Evolutionary conservation across 108 stramenopile genomes (phyloP), one percentile per base, ranked within the genome.

Genomic region (Cyclotella baltica): DNA sequence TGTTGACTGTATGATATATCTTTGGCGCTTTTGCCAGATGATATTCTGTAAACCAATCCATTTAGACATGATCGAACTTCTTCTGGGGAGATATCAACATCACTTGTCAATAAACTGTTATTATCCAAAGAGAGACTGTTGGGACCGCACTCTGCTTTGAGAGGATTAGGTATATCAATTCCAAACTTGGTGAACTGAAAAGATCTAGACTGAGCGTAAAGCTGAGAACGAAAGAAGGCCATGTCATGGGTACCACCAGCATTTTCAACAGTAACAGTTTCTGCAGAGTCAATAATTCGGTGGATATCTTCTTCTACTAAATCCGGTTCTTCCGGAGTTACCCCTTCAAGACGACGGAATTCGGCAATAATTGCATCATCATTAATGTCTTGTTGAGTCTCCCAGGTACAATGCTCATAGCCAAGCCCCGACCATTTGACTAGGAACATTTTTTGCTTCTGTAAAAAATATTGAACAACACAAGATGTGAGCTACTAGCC

Each of bases 401-500:
- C 99, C 98, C 98, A 99, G 20, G 98, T 98, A 67, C 96, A 97
- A 46, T 93, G 89, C 62, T 95, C 93, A 81, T 98, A 99, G 35
- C 96, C 93, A 5, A 98, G 80, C 19, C 96, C 97, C 9, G 83
- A 81, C 99, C 99, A 99, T 72, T 99, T 99, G 64, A 99, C 97
- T 11, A 99, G 86, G 72, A 96, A 93, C 89, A 94, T 89, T 9
- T 83, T 89, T 70, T 92, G 82, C 51, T 87, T 91, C 10, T 55
- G 55, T 25, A 25, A n/a, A n/a, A n/a, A n/a, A n/a, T n/a, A 25
- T 55, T 55, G 55, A 11, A 55, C 10, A 55, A n/a, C n/a, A n/a
- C n/a, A n/a, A n/a, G n/a, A n/a, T n/a, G n/a, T n/a, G n/a, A n/a
- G n/a, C n/a, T n/a, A n/a, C n/a, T n/a, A n/a, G n/a, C n/a, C n/a